Conservation (phyloP, 139 green algal species). For the Asterochloris erici region DNA sequence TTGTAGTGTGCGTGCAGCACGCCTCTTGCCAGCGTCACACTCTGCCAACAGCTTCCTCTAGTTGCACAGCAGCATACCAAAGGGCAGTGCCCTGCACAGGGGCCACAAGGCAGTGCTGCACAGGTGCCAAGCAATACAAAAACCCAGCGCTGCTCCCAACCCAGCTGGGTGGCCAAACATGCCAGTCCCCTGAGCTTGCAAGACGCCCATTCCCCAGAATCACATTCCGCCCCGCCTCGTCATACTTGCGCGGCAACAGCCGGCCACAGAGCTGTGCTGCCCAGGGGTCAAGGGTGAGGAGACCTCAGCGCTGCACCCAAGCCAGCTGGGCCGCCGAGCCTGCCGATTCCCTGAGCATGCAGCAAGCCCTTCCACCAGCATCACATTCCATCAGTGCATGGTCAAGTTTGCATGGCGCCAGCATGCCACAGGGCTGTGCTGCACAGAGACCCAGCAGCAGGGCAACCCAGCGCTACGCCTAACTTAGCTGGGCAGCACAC, state of each 20-base stretch:
- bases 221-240: slow-evolving; percentile 71
- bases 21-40: too few relatives aligned
- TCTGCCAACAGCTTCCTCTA: too few relatives aligned
- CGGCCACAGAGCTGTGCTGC: not conserved
- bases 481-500: not conserved
- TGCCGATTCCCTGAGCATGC: too few relatives aligned
- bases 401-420: slow-evolving; percentile 65
- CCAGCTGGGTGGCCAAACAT: not conserved
- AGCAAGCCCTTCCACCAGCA: slow-evolving; percentile 13
- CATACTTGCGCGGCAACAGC: slow-evolving; percentile 56
- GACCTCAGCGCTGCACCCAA: not conserved
- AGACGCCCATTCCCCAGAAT: slow-evolving; percentile 27
- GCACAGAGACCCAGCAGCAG: too few relatives aligned
- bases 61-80: not conserved
- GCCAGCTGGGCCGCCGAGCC: not conserved
- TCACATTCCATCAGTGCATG: slow-evolving; percentile 70
- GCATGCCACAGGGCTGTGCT: not conserved
- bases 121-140: too few relatives aligned
- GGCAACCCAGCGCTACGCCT: not conserved
- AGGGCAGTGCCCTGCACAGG: too few relatives aligned
- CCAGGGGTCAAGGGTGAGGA: too few relatives aligned
- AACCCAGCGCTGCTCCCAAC: not conserved
- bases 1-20: too few relatives aligned
- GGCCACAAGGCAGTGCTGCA: not conserved
- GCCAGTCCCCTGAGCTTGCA: too few relatives aligned